Conservation (phyloP, 139 green algal species). For the Mesotaenium endlicherianum region DNA sequence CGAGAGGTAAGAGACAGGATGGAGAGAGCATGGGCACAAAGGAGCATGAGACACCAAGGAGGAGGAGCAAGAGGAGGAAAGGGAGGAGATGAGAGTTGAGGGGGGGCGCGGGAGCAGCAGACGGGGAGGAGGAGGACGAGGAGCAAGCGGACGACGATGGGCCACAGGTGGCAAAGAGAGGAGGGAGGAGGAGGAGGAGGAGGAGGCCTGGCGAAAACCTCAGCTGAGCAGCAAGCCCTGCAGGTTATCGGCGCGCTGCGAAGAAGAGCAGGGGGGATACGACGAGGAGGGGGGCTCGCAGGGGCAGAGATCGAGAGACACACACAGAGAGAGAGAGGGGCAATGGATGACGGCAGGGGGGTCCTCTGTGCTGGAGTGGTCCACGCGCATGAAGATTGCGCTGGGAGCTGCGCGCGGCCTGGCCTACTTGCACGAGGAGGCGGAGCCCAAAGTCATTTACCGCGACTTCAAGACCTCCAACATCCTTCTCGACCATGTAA, state of each 20-base stretch:
- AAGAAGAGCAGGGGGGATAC: background rate
- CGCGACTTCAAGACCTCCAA: slow-evolving; percentile 45
- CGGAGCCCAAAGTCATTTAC: slow-evolving; percentile 30
- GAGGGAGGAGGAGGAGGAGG: background rate
- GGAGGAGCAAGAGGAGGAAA: slow-evolving; percentile 12
- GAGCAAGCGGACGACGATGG: background rate
- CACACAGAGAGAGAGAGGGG: background rate
- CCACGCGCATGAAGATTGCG: slow-evolving; percentile 44
- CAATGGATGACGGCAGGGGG: background rate
- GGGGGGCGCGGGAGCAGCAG: background rate
- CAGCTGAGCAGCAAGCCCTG: no score
- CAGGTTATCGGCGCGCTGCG: no score
- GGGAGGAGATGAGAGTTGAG: background rate
- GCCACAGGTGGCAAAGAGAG: background rate
- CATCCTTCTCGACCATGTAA: slow-evolving; percentile 40
- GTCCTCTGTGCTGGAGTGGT: slow-evolving; percentile 43
- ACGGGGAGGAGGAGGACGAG: background rate
- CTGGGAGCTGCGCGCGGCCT: slow-evolving; percentile 26
- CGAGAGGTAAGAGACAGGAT: background rate
- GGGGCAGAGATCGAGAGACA: background rate
- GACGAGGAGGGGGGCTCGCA: background rate
- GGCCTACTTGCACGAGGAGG: slow-evolving; percentile 44
- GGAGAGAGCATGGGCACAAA: background rate
- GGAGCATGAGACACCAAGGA: background rate
- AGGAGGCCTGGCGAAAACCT: no score